Percentiles rank a stretch among this genome's conserved stretches.
phyloP scores from a whole-genome alignment of 495 filamentous ascomycete species.

The Trichoderma reesei region DNA sequence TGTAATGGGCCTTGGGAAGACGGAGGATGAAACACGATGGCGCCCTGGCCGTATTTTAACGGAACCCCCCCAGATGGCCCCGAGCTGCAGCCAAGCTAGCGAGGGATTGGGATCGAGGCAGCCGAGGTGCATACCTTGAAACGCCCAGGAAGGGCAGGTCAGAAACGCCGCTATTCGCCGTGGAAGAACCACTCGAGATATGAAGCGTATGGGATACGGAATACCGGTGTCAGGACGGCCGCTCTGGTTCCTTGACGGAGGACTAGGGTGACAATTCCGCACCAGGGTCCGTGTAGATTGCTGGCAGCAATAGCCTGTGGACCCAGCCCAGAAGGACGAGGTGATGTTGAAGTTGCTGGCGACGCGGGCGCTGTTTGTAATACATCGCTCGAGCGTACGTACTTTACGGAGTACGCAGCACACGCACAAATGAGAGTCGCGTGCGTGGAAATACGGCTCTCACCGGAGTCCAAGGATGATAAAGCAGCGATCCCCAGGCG shows the following conservation, averaged over 20 bases:
- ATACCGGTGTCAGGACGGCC: conserved; percentile 4
- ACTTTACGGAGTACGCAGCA: background rate
- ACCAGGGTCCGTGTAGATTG: background rate
- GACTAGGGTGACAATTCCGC: background rate
- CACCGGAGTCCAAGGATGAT: conserved; percentile 4
- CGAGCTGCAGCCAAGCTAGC: conserved; percentile 6
- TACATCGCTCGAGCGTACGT: background rate
- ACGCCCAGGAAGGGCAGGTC: conserved; percentile 9
- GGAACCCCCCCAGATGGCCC: conserved; percentile 7
- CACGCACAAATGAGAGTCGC: background rate
- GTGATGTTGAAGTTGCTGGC: too few species aligned
- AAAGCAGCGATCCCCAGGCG: background rate
- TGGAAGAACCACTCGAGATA: background rate
- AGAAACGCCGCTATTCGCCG: background rate
- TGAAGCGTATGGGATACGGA: background rate
- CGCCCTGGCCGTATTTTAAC: conserved; percentile 6
- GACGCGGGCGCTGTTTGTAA: too few species aligned
- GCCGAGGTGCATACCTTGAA: conserved; percentile 4
- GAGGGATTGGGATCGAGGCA: conserved; percentile 2
- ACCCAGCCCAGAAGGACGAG: too few species aligned
- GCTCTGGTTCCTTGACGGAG: background rate
- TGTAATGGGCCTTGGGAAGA: conserved; percentile 2
- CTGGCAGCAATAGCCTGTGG: too few species aligned
- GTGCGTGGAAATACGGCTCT: conserved; percentile 1
- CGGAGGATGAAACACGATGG: conserved; percentile 7